Percentiles rank a stretch among this genome's conserved stretches.
Conservation (phyloP, 345 rosid species). For the Brassica cretica region DNA sequence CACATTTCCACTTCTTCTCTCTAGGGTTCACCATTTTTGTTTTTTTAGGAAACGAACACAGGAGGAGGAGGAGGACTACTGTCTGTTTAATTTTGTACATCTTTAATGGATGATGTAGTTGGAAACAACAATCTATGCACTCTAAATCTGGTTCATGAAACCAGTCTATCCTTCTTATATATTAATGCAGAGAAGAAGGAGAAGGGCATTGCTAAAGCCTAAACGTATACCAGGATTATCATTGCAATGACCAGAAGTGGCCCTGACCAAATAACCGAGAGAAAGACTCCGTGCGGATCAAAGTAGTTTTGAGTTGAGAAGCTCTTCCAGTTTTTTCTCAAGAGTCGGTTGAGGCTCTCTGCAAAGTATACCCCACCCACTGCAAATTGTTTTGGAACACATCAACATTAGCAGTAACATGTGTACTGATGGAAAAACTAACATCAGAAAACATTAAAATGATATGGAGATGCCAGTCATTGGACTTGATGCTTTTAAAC, state of each 20-base stretch:
- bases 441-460: not conserved
- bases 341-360: slow-evolving; percentile 66
- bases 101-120: too few relatives aligned
- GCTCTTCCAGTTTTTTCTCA: slow-evolving; percentile 71
- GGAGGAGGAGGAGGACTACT: too few relatives aligned
- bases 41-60: too few relatives aligned
- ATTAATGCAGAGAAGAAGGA: too few relatives aligned
- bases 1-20: too few relatives aligned
- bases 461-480: not conserved
- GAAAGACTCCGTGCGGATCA: slow-evolving; percentile 78
- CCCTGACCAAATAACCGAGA: slow-evolving; percentile 90
- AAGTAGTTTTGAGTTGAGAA: slow-evolving; percentile 91
- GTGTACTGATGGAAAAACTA: not conserved
- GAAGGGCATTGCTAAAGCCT: too few relatives aligned
- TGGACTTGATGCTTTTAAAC: not conserved
- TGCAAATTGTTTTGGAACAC: slow-evolving; percentile 19
- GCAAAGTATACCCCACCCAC: slow-evolving; percentile 93
- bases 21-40: too few relatives aligned
- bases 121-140: too few relatives aligned
- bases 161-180: too few relatives aligned
- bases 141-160: too few relatives aligned
- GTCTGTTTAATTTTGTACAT: too few relatives aligned
- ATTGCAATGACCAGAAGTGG: slow-evolving; percentile 85
- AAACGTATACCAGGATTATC: slow-evolving; percentile 61
- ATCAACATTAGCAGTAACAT: slow-evolving; percentile 7